Evolutionary conservation across 2,329 filamentous ascomycete genomes (phyloP).

Genomic region (Penicillium sp.): DNA sequence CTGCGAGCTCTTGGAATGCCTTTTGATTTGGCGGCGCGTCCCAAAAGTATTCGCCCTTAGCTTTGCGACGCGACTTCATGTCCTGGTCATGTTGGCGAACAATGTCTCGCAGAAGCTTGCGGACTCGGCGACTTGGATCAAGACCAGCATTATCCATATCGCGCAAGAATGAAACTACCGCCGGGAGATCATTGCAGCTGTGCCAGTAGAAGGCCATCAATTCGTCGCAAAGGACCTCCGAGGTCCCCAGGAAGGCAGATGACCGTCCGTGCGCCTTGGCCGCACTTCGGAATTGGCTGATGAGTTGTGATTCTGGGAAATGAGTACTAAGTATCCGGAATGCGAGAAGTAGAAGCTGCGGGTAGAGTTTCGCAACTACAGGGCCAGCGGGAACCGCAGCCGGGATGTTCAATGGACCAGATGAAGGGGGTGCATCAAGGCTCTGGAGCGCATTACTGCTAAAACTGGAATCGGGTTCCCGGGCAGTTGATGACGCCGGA

Average conservation of each 20-base stretch:
- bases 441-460: not conserved
- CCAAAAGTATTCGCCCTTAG: constrained; percentile 29
- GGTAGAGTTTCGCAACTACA: constrained; percentile 41
- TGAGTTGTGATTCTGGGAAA: constrained; percentile 42
- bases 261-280: constrained; percentile 43
- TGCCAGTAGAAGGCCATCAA: constrained; percentile 46
- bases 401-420: constrained; percentile 32
- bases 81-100: constrained; percentile 26
- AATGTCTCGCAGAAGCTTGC: constrained; percentile 32
- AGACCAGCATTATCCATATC: constrained; percentile 49
- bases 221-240: constrained; percentile 45
- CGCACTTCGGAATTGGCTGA: constrained; percentile 41
- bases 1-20: constrained; percentile 28
- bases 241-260: constrained; percentile 45
- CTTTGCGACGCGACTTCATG: constrained; percentile 7
- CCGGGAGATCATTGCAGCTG: constrained; percentile 41
- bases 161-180: constrained; percentile 39
- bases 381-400: constrained; percentile 29
- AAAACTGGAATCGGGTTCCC: too few relatives aligned
- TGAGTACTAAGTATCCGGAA: constrained; percentile 42
- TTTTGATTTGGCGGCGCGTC: constrained; percentile 32
- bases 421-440: not conserved
- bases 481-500: not conserved
- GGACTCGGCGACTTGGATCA: constrained; percentile 36
- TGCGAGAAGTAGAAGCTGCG: constrained; percentile 41